Percentiles rank a stretch among this genome's conserved stretches.
These are phyloP conservation scores for Schoenoplectus tabernaemontani DNA, from an alignment of 202 grass and related monocot species.

Conservation along the genomic window DNA sequence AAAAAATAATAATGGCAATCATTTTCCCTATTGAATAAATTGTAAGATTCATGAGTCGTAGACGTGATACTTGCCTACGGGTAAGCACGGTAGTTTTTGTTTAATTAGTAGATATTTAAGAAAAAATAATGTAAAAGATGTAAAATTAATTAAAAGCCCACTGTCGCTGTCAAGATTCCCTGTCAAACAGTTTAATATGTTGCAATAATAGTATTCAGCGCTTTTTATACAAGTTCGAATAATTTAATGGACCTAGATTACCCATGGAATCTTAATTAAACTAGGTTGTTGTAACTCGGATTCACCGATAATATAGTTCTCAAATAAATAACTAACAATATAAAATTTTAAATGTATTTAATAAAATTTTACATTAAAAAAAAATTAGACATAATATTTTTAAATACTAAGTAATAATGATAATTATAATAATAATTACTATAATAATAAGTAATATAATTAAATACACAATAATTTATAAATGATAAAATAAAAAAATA, in stretches of 20 bases:
- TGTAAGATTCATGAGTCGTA: background rate
- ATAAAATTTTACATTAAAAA: no score
- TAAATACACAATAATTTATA: no score
- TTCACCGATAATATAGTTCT: no score
- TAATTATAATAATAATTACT: no score
- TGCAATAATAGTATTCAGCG: background rate
- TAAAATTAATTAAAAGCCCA: background rate
- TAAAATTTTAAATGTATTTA: no score
- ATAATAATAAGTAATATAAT: no score
- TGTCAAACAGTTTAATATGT: background rate
- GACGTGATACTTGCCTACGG: background rate
- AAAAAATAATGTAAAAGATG: background rate
- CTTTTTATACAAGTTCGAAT: background rate
- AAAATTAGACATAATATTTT: no score
- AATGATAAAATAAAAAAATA: no score
- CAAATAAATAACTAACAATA: no score
- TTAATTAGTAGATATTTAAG: background rate
- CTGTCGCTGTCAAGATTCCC: constrained; percentile 12
- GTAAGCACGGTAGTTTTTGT: background rate
- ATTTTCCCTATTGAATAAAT: background rate
- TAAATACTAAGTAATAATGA: no score
- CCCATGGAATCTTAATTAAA: constrained; percentile 8
- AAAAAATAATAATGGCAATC: background rate
- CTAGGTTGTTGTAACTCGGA: no score
- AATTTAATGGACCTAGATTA: background rate